phyloP scores from a whole-genome alignment of 129 eudicot genomes.

The Heracleum sosnowskyi region DNA sequence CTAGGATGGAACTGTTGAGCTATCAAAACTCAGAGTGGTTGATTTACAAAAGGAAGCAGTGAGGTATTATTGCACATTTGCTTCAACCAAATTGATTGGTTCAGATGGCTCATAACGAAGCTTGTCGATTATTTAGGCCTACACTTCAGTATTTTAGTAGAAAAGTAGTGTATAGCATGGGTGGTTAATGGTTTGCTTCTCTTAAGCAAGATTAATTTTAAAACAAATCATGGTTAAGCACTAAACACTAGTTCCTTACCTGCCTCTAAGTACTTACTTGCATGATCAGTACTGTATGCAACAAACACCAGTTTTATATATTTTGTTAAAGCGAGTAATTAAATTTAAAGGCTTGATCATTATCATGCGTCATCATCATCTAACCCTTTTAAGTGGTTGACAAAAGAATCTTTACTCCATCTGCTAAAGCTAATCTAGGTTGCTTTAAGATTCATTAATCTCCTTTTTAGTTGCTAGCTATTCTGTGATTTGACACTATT shows the following conservation, averaged over 20 bases:
- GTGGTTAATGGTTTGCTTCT: background rate
- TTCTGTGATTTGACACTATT: background rate
- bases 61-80: background rate
- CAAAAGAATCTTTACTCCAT: constrained; percentile 2
- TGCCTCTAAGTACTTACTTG: background rate
- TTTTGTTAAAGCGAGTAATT: background rate
- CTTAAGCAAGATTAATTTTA: background rate
- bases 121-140: background rate
- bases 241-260: background rate
- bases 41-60: background rate
- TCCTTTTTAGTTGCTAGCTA: background rate
- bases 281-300: background rate
- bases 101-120: background rate
- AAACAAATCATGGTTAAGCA: background rate
- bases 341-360: background rate
- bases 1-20: background rate
- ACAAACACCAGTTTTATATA: background rate
- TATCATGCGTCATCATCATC: constrained; percentile 6
- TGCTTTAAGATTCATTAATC: constrained; percentile 4
- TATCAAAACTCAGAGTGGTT: background rate
- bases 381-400: constrained; percentile 1
- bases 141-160: background rate
- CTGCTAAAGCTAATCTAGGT: constrained; percentile 5
- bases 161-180: background rate
- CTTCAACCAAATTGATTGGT: background rate